A percentile compares a stretch with the other conserved stretches of the same genome.
These are phyloP conservation scores for Rubia peregrina DNA, from an alignment of 305 asterid genomes.

Conservation along the genomic window DNA sequence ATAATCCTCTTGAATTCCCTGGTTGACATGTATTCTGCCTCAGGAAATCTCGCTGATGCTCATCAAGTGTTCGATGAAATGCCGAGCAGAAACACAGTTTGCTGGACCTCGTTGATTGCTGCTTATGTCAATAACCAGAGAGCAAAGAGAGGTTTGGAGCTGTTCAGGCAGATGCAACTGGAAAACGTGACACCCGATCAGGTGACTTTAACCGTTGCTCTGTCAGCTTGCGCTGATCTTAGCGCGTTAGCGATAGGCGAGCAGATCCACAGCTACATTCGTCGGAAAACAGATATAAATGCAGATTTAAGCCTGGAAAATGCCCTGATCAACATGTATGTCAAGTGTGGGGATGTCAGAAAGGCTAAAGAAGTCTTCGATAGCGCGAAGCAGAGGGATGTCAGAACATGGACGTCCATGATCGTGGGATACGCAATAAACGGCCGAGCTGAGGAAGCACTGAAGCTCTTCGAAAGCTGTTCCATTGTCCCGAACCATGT, in stretches of 20 bases:
- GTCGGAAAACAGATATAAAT: conserved; percentile 8
- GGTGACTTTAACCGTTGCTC: conserved; percentile 33
- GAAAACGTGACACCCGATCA: conserved; percentile 37
- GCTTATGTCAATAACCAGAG: conserved; percentile 35
- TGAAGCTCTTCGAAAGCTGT: conserved; percentile 25
- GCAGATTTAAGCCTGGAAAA: conserved; percentile 35
- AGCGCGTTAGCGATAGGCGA: conserved; percentile 49
- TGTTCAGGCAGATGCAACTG: conserved; percentile 36
- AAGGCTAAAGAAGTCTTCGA: conserved; percentile 38
- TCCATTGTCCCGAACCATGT: conserved; percentile 47
- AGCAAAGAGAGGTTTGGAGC: conserved; percentile 25
- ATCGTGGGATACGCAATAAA: conserved; percentile 44
- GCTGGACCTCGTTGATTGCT: conserved; percentile 50
- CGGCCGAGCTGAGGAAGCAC: conserved; percentile 39
- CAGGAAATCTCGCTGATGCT: conserved; percentile 39
- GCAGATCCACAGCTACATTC: conserved; percentile 35
- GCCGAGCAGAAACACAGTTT: conserved; percentile 40
- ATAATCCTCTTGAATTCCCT: conserved; percentile 22
- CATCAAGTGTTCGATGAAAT: conserved; percentile 31
- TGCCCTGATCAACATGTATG: conserved; percentile 40
- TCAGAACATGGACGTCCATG: conserved; percentile 52
- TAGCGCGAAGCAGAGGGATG: conserved; percentile 25
- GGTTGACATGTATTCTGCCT: conserved; percentile 45
- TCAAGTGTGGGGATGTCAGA: conserved; percentile 39
- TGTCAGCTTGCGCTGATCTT: conserved; percentile 51